Percentiles rank a stretch among this genome's conserved stretches.
Evolutionary conservation across 306 rosid species (phyloP).

Genomic region (Rubus idaeus): DNA sequence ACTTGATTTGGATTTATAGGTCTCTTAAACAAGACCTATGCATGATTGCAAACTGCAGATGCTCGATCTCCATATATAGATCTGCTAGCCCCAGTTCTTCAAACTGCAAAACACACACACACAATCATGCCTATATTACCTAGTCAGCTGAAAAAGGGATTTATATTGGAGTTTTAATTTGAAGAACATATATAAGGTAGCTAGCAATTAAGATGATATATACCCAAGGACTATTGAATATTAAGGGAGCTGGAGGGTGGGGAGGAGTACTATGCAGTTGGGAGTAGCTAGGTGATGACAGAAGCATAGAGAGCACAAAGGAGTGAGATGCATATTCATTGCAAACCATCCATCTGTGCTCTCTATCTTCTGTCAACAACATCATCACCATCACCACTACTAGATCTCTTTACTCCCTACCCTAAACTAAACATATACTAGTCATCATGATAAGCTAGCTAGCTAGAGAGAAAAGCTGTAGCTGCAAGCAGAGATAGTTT

Average conservation of each 20-base stretch:
- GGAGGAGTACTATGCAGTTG: neutral
- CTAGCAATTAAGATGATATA: neutral
- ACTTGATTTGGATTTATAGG: neutral
- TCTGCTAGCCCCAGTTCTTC: slow-evolving; percentile 6
- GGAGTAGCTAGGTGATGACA: slow-evolving; percentile 41
- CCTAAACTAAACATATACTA: neutral
- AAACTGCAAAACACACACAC: neutral
- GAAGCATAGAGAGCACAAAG: slow-evolving; percentile 74
- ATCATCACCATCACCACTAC: slow-evolving; percentile 19
- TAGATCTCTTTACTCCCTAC: slow-evolving; percentile 6
- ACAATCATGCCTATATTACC: no score
- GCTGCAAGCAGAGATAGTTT: neutral
- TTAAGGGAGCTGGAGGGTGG: neutral
- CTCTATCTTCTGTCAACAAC: slow-evolving; percentile 99
- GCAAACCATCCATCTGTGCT: slow-evolving; percentile 87
- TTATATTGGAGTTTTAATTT: no score
- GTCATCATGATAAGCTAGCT: neutral
- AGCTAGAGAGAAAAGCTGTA: neutral
- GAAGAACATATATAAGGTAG: neutral
- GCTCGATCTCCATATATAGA: neutral
- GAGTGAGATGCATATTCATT: slow-evolving; percentile 41
- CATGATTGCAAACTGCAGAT: slow-evolving; percentile 2
- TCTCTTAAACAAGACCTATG: neutral
- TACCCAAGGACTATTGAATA: neutral
- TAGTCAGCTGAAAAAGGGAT: no score